phyloP scores from a whole-genome alignment of 2,329 filamentous ascomycete species.

The Emergomyces orientalis region DNA sequence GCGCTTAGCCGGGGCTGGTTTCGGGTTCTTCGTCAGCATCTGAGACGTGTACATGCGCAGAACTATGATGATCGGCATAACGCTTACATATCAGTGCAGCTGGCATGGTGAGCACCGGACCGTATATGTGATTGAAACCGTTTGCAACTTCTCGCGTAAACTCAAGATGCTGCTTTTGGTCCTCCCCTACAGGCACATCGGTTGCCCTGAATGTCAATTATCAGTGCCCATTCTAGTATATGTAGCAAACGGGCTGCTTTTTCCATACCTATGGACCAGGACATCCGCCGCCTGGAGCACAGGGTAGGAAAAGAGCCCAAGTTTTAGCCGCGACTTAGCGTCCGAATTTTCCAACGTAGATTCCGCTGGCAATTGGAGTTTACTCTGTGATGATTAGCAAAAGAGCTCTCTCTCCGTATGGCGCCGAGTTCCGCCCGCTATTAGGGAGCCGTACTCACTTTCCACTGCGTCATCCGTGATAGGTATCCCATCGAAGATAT shows the following conservation, averaged over 20 bases:
- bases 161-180: conserved; percentile 89
- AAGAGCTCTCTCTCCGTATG: conserved; percentile 1
- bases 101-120: conserved; percentile 54
- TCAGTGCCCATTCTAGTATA: conserved; percentile 1
- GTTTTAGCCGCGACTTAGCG: conserved; percentile 58
- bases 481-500: conserved; percentile 86
- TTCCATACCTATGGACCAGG: conserved; percentile 62
- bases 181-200: conserved; percentile 92
- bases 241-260: conserved; percentile 13
- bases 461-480: conserved; percentile 99
- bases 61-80: background rate
- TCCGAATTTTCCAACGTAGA: conserved; percentile 48
- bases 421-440: background rate
- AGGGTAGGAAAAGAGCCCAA: conserved; percentile 91
- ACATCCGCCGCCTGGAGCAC: conserved; percentile 94
- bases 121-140: conserved; percentile 74
- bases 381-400: conserved; percentile 47
- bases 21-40: background rate
- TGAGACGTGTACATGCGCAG: background rate
- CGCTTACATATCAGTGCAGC: conserved; percentile 60
- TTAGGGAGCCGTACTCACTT: conserved; percentile 47
- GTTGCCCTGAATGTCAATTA: conserved; percentile 52
- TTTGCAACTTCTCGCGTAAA: conserved; percentile 78
- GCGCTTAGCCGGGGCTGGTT: conserved; percentile 62
- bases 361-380: conserved; percentile 56